These are phyloP conservation scores for Eucalyptus shirleyi DNA, from an alignment of 345 rosid genomes.

Conservation along the genomic window DNA sequence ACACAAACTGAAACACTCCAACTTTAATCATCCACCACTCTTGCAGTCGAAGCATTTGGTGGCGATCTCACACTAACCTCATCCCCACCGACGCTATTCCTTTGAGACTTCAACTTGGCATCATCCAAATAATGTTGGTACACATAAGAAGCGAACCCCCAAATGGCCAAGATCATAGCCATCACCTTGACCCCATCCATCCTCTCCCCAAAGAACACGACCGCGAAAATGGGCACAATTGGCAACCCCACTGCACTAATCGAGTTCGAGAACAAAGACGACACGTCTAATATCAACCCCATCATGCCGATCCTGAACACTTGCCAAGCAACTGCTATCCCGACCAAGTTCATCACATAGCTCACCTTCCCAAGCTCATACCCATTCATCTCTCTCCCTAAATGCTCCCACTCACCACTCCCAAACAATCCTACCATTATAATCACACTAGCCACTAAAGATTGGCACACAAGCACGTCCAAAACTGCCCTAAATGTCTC, in stretches of 20 bases:
- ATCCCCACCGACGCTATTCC: not conserved
- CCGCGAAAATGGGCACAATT: conserved; percentile 16
- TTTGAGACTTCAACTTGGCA: not conserved
- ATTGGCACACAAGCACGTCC: not conserved
- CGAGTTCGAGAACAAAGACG: conserved; percentile 16
- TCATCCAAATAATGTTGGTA: conserved; percentile 24
- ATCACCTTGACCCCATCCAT: conserved; percentile 19
- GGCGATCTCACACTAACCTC: not conserved
- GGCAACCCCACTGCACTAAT: conserved; percentile 19
- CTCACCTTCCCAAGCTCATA: conserved; percentile 14
- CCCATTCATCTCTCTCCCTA: conserved; percentile 11
- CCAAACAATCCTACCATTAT: conserved; percentile 14
- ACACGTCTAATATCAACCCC: conserved; percentile 21
- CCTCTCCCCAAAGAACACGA: conserved; percentile 15
- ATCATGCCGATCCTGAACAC: conserved; percentile 1
- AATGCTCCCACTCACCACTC: conserved; percentile 26
- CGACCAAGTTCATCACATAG: conserved; percentile 11
- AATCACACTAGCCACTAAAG: not conserved
- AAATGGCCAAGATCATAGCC: conserved; percentile 18
- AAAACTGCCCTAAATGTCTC: conserved; percentile 6
- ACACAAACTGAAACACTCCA: not conserved
- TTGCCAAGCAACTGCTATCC: conserved; percentile 19
- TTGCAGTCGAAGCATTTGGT: not conserved
- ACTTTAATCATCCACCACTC: not conserved
- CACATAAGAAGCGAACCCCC: conserved; percentile 25